phyloP scores from a whole-genome alignment of 2,329 filamentous ascomycete species.

The Didymella lethalis region DNA sequence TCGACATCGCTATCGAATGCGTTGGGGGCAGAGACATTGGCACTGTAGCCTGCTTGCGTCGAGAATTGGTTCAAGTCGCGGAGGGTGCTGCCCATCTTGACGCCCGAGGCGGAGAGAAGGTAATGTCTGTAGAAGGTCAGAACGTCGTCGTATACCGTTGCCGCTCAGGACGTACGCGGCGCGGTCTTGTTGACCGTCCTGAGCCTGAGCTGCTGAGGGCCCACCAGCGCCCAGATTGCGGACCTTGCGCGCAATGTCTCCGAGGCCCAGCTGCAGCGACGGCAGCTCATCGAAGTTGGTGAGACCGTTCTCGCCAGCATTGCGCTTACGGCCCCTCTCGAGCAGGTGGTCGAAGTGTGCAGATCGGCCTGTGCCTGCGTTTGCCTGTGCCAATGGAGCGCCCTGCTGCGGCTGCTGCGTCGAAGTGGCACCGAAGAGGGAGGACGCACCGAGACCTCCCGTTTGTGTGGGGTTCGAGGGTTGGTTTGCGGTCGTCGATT shows the following conservation, averaged over 20 bases:
- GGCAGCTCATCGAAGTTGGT: slow-evolving; percentile 77
- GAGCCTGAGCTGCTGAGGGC: slow-evolving; percentile 61
- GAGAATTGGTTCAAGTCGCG: slow-evolving; percentile 86
- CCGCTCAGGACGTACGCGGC: slow-evolving; percentile 59
- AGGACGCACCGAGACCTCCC: slow-evolving; percentile 35
- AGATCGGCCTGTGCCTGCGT: slow-evolving; percentile 53
- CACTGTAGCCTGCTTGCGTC: slow-evolving; percentile 69
- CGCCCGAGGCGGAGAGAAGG: slow-evolving; percentile 88
- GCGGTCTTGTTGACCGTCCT: slow-evolving; percentile 51
- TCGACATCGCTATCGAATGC: slow-evolving; percentile 64
- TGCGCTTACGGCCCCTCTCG: slow-evolving; percentile 71
- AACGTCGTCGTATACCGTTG: not conserved
- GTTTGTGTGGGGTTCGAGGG: slow-evolving; percentile 41
- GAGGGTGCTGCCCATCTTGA: slow-evolving; percentile 84
- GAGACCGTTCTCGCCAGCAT: slow-evolving; percentile 69
- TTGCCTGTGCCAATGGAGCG: slow-evolving; percentile 46
- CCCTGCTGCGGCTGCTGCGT: slow-evolving; percentile 44
- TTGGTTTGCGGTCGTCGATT: slow-evolving; percentile 33
- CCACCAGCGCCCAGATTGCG: slow-evolving; percentile 80
- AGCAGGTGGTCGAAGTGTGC: slow-evolving; percentile 71
- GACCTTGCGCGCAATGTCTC: slow-evolving; percentile 80
- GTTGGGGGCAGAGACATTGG: slow-evolving; percentile 49
- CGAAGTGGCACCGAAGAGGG: slow-evolving; percentile 37
- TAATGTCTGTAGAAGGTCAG: slow-evolving; percentile 72
- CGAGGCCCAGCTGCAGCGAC: slow-evolving; percentile 86